Evolutionary conservation across 805 yeast genomes (phyloP).

Genomic region (Saccharomycopsis fodiens): DNA sequence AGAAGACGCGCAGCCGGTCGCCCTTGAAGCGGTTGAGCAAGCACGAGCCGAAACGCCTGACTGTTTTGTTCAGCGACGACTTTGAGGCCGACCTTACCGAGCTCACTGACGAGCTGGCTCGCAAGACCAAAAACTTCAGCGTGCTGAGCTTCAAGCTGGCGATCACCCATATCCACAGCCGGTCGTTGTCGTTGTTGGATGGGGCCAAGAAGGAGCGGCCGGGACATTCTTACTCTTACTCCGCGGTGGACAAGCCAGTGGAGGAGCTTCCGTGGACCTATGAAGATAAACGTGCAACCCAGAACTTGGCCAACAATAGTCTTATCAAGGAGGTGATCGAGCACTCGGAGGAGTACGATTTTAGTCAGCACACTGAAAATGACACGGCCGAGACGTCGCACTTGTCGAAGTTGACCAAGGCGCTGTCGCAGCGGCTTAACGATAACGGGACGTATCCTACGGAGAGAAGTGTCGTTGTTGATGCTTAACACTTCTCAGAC

Average conservation of each 20-base stretch:
- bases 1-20: slow-evolving; percentile 13
- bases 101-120: neutral
- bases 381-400: neutral
- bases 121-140: slow-evolving; percentile 13
- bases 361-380: neutral
- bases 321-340: slow-evolving; percentile 13
- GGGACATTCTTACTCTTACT: neutral
- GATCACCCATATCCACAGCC: slow-evolving; percentile 8
- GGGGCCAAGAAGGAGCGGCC: neutral
- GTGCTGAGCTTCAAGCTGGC: slow-evolving; percentile 11
- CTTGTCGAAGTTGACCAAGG: neutral
- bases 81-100: slow-evolving; percentile 8
- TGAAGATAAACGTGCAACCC: neutral
- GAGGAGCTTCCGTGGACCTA: neutral
- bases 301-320: slow-evolving; percentile 3
- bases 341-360: slow-evolving; percentile 9
- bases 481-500: no score
- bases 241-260: neutral
- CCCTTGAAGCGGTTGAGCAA: slow-evolving; percentile 15
- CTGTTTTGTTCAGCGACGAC: slow-evolving; percentile 17
- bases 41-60: slow-evolving; percentile 12
- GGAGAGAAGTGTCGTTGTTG: neutral
- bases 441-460: neutral
- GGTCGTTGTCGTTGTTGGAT: slow-evolving; percentile 7
- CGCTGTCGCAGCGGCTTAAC: neutral